phyloP scores from a whole-genome alignment of 139 green algal genomes.

The Picocystis salinarum region DNA sequence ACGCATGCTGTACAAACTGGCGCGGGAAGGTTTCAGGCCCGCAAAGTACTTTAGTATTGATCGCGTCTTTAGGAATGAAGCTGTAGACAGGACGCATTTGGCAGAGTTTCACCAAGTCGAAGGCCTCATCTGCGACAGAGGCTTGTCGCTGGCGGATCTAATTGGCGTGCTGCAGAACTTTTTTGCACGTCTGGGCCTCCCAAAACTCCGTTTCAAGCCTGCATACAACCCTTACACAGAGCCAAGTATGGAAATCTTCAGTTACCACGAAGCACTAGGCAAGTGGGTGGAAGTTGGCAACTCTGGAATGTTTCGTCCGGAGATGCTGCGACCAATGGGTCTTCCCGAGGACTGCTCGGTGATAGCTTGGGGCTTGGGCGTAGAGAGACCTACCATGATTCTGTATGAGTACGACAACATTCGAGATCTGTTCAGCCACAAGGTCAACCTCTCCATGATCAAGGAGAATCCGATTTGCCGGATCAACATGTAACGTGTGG shows the following conservation, averaged over 20 bases:
- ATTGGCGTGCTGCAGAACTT: slow-evolving; percentile 77
- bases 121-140: slow-evolving; percentile 37
- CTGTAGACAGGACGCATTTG: slow-evolving; percentile 93
- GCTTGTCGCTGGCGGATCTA: slow-evolving; percentile 77
- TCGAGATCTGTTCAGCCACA: slow-evolving; percentile 91
- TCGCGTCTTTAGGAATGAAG: slow-evolving; percentile 96
- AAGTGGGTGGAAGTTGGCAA: slow-evolving; percentile 99
- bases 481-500: no score
- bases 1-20: slow-evolving; percentile 86
- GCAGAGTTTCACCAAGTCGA: slow-evolving; percentile 95
- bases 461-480: slow-evolving; percentile 86
- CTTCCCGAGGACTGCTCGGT: slow-evolving; percentile 88
- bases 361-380: slow-evolving; percentile 91
- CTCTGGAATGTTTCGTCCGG: slow-evolving; percentile 82
- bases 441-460: slow-evolving; percentile 75
- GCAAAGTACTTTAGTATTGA: slow-evolving; percentile 88
- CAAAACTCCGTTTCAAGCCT: slow-evolving; percentile 95
- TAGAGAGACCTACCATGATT: slow-evolving; percentile 92
- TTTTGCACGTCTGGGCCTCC: slow-evolving; percentile 83
- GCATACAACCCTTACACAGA: slow-evolving; percentile 99
- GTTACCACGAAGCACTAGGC: slow-evolving; percentile 74
- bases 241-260: slow-evolving; percentile 98
- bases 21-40: slow-evolving; percentile 53
- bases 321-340: slow-evolving; percentile 98
- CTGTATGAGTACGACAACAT: slow-evolving; percentile 98